These are phyloP conservation scores for Oenanthe sinensis DNA, from an alignment of 129 eudicot species.

Conservation along the genomic window DNA sequence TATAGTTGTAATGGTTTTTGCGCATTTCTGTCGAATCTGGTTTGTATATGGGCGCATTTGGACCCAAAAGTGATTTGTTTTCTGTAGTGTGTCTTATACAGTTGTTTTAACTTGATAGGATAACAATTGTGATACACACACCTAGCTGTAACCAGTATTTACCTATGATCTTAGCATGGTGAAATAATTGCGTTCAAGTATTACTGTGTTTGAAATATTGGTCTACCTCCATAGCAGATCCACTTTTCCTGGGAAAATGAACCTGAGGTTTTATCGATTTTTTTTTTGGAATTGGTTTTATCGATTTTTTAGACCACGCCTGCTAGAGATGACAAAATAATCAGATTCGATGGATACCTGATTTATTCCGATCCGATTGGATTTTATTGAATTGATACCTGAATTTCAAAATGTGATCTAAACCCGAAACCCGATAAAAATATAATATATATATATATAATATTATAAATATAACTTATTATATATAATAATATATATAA, in stretches of 20 bases:
- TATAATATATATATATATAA: too few species aligned
- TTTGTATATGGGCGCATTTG: neutral
- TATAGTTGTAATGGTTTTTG: neutral
- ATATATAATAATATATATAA: too few species aligned
- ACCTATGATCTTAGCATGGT: neutral
- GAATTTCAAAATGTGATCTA: too few species aligned
- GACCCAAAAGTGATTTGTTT: slow-evolving; percentile 1
- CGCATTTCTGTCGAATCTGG: neutral
- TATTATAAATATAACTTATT: too few species aligned
- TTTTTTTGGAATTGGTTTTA: too few species aligned
- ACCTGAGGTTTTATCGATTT: too few species aligned
- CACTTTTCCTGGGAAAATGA: neutral
- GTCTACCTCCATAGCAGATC: neutral
- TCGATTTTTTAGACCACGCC: too few species aligned
- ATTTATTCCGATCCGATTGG: too few species aligned
- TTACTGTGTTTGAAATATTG: neutral
- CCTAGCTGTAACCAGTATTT: neutral
- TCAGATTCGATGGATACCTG: too few species aligned
- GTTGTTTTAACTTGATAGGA: neutral
- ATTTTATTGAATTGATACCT: too few species aligned
- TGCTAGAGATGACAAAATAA: too few species aligned
- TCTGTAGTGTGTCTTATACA: neutral
- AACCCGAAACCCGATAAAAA: too few species aligned
- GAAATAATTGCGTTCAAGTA: neutral
- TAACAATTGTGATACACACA: neutral